phyloP scores from a whole-genome alignment of 768 basidiomycete genomes.

The Boletus coccyginus region DNA sequence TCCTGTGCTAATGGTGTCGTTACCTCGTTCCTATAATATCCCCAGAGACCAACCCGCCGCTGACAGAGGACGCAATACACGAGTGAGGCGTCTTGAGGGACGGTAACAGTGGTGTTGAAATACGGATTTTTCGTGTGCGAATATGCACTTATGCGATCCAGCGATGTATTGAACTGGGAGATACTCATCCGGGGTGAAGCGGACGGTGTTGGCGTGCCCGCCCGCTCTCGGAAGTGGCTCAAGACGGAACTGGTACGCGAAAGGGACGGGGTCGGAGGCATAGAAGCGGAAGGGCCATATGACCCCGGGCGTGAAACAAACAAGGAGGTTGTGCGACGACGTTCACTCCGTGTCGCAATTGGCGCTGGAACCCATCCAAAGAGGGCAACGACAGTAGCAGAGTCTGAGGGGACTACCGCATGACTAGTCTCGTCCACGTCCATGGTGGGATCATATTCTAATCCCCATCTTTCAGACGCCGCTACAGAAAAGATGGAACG shows the following conservation, averaged over 20 bases:
- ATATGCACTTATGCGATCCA: constrained; percentile 7
- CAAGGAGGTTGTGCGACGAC: constrained; percentile 11
- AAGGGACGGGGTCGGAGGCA: constrained; percentile 31
- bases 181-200: constrained; percentile 21
- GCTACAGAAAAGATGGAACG: constrained; percentile 41
- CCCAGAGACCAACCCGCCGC: constrained; percentile 78
- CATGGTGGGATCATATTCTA: constrained; percentile 22
- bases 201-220: constrained; percentile 22
- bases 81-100: constrained; percentile 45
- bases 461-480: constrained; percentile 27
- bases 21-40: constrained; percentile 43
- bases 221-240: constrained; percentile 16
- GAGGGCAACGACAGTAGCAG: constrained; percentile 41
- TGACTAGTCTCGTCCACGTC: constrained; percentile 10
- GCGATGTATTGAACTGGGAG: constrained; percentile 15
- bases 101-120: not conserved
- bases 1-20: constrained; percentile 2
- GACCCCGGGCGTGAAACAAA: constrained; percentile 28
- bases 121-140: constrained; percentile 7
- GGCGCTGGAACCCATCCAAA: constrained; percentile 49
- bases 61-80: constrained; percentile 71
- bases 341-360: constrained; percentile 16
- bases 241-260: constrained; percentile 35
- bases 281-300: constrained; percentile 25
- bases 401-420: constrained; percentile 32